These are phyloP conservation scores for Rhodotorula diobovata DNA, from an alignment of 768 basidiomycete genomes.

Conservation along the genomic window DNA sequence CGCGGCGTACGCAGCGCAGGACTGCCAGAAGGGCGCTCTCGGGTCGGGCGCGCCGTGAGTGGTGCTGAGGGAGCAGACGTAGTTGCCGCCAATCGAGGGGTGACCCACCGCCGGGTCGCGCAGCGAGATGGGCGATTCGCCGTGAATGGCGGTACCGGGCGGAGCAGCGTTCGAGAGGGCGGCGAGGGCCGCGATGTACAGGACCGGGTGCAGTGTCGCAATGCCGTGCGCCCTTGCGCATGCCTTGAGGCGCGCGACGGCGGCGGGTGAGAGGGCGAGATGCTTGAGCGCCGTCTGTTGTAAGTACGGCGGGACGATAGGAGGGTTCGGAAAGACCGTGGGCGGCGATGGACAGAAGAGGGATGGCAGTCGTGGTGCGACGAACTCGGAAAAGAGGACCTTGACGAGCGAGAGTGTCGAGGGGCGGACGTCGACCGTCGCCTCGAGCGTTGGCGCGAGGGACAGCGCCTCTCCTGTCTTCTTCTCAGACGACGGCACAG, in stretches of 20 bases:
- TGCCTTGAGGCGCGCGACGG: not conserved
- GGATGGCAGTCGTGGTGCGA: slow-evolving; percentile 17
- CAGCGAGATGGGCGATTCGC: slow-evolving; percentile 10
- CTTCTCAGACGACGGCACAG: fast-evolving
- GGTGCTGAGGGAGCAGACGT: slow-evolving; percentile 32
- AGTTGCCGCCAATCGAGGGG: slow-evolving; percentile 6
- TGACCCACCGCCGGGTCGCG: not conserved
- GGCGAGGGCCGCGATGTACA: slow-evolving; percentile 47
- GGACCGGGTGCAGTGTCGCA: slow-evolving; percentile 24
- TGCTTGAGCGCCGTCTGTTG: not conserved
- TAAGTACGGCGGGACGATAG: slow-evolving; percentile 66
- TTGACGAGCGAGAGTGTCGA: not conserved
- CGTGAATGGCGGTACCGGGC: not conserved
- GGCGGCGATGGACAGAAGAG: slow-evolving; percentile 56
- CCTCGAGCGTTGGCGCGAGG: slow-evolving; percentile 4
- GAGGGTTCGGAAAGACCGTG: slow-evolving; percentile 65
- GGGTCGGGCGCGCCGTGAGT: slow-evolving; percentile 52
- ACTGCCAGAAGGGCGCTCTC: slow-evolving; percentile 42
- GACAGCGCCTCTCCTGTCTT: no score
- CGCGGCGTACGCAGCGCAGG: not conserved
- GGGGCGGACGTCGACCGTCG: not conserved
- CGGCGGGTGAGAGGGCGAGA: not conserved
- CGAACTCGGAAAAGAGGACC: not conserved
- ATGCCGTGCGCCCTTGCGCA: not conserved
- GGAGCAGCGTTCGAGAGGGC: slow-evolving; percentile 43